A percentile compares a stretch with the other conserved stretches of the same genome.
These are phyloP conservation scores for Melastoma malabathricum DNA, from an alignment of 345 rosid species.

Conservation along the genomic window DNA sequence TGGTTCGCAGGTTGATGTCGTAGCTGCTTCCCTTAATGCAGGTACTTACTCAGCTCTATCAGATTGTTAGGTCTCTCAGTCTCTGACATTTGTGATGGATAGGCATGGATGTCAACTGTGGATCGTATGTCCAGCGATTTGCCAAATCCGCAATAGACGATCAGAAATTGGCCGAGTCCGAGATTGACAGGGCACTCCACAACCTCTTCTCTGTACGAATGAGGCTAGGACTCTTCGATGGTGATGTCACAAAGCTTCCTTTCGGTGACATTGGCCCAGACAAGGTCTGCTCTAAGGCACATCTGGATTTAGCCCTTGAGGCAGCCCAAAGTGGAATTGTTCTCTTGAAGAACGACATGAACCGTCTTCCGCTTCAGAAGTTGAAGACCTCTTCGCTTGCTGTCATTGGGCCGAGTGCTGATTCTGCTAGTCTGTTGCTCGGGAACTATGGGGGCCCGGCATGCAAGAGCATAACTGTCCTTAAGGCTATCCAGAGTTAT, in stretches of 20 bases:
- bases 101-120: slow-evolving; percentile 86
- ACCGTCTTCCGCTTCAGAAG: slow-evolving; percentile 47
- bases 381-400: slow-evolving; percentile 43
- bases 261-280: slow-evolving; percentile 55
- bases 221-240: slow-evolving; percentile 88
- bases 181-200: slow-evolving; percentile 43
- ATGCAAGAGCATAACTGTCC: slow-evolving; percentile 60
- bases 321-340: slow-evolving; percentile 90
- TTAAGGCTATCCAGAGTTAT: slow-evolving; percentile 53
- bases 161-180: slow-evolving; percentile 25
- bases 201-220: slow-evolving; percentile 70
- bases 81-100: too few relatives aligned
- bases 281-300: slow-evolving; percentile 63
- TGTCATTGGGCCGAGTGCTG: slow-evolving; percentile 76
- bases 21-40: slow-evolving; percentile 5
- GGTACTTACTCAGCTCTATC: too few relatives aligned
- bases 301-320: slow-evolving; percentile 72
- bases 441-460: slow-evolving; percentile 86
- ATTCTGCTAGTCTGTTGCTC: slow-evolving; percentile 67
- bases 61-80: too few relatives aligned
- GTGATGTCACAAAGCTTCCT: slow-evolving; percentile 38
- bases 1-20: too few relatives aligned
- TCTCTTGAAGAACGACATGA: slow-evolving; percentile 54
- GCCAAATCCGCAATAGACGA: slow-evolving; percentile 31
- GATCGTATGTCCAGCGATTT: slow-evolving; percentile 43